Base-by-base conservation (phyloP, 768 basidiomycete genomes). In the Suillus cothurnatus region DNA sequence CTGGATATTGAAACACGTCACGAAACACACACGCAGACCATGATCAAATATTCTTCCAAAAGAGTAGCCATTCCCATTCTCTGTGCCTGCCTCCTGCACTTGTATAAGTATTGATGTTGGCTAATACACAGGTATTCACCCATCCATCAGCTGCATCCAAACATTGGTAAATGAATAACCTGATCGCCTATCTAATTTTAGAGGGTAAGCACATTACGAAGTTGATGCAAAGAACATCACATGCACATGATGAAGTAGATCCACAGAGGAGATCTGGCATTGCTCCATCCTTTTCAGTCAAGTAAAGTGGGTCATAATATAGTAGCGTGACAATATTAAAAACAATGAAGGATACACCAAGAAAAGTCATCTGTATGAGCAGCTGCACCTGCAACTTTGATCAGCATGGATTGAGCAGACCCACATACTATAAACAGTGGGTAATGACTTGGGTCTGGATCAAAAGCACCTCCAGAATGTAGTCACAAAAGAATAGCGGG, bases 21-120 rank as follows among this genome's bases (percentile, higher is more conserved):
- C 15, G 31, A 49, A 61, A 61, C 4, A 19, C 36, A 11, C 41
- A 34, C 21, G 71, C 82, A 58, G 70, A 90, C 95, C 97, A 77
- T 99, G 97, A 74, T 99, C 97, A 76, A 99, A 99, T 89, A 99
- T 90, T 99, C 93, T 21, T 97, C 97, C 38, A 99, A 80, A 31
- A 96, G 97, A 6, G 97, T 94, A n/a, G 95, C 92, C 93, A 97
- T 99, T 1, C 95, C 95, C 1, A 95, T 97, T 60, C 97, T 81
- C 67, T 97, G 82, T 26, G 97, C 97, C 78, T 99, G 97, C 76
- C 98, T 98, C 19, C 97, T 94, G 68, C 3, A 56, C 2, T 23
- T 32, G 14, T 58, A 15, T 71, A 52, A 68, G 45, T 61, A 39
- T 49, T 15, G 70, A 61, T 50, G 56, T 56, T 31, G 65, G 71